Evolutionary conservation across 1,139 yeast genomes (phyloP).

Genomic region (Yamadazyma songkhlaensis): DNA sequence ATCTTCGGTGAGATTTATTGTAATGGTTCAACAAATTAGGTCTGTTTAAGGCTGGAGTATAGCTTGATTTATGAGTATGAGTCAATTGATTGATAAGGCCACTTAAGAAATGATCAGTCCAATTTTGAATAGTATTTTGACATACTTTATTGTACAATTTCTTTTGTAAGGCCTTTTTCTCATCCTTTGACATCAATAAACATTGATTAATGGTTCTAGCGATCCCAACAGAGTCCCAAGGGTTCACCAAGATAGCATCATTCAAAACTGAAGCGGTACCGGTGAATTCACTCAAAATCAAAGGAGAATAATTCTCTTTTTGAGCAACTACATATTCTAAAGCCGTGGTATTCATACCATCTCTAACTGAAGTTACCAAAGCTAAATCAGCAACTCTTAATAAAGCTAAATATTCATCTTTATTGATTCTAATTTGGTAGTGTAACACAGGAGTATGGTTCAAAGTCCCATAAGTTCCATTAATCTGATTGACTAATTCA

Average conservation of each 20-base stretch:
- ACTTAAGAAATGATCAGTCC: constrained; percentile 68
- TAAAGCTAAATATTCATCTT: constrained; percentile 86
- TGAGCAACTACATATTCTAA: constrained; percentile 91
- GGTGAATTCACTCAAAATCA: constrained; percentile 86
- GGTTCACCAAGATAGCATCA: constrained; percentile 85
- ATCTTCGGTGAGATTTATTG: constrained; percentile 58
- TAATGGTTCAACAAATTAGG: constrained; percentile 64
- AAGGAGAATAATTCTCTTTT: constrained; percentile 66
- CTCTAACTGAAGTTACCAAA: constrained; percentile 85
- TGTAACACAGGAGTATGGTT: constrained; percentile 85
- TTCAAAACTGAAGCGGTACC: constrained; percentile 82
- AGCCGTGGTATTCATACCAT: constrained; percentile 96
- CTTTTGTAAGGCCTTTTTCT: constrained; percentile 42
- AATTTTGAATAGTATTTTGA: constrained; percentile 71
- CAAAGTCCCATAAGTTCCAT: constrained; percentile 77
- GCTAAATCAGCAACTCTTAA: constrained; percentile 89
- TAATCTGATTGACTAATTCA: constrained; percentile 75
- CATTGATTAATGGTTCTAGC: constrained; percentile 79
- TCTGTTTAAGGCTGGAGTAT: constrained; percentile 84
- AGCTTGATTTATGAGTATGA: constrained; percentile 44
- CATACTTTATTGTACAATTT: constrained; percentile 64
- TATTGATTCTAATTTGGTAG: constrained; percentile 84
- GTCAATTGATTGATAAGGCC: constrained; percentile 51
- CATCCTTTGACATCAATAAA: constrained; percentile 46
- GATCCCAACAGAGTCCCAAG: constrained; percentile 95